Evolutionary conservation across 768 basidiomycete species (phyloP).

Genomic region (Xanthoconium stramineum): DNA sequence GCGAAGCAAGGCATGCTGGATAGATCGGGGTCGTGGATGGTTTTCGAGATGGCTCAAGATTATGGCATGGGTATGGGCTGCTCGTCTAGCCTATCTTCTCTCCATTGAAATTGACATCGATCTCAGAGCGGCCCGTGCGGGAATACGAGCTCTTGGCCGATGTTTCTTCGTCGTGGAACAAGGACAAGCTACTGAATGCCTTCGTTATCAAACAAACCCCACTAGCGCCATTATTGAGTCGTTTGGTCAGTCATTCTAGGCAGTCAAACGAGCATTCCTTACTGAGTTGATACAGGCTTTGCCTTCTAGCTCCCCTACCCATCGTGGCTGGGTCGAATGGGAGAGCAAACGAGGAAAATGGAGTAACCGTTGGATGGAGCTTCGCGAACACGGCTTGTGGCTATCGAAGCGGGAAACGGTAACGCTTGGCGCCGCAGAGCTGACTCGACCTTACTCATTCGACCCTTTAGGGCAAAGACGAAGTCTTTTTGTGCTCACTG

Average conservation of each 20-base stretch:
- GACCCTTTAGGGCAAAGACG: constrained; percentile 71
- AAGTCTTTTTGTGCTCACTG: constrained; percentile 75
- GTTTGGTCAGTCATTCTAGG: constrained; percentile 44
- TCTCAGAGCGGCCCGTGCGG: constrained; percentile 82
- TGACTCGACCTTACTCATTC: constrained; percentile 4
- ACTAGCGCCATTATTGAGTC: constrained; percentile 56
- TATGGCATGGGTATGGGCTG: constrained; percentile 80
- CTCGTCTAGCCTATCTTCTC: not conserved
- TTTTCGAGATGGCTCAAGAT: constrained; percentile 87
- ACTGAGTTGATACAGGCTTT: constrained; percentile 43
- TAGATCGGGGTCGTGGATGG: constrained; percentile 75
- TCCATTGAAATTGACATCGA: constrained; percentile 10
- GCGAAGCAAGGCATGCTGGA: constrained; percentile 65
- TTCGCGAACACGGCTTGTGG: constrained; percentile 84
- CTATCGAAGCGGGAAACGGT: constrained; percentile 89
- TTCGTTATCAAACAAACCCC: constrained; percentile 78
- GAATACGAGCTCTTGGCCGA: constrained; percentile 82
- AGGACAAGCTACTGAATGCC: constrained; percentile 72
- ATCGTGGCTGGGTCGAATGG: constrained; percentile 76
- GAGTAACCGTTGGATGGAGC: constrained; percentile 87
- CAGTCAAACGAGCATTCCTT: constrained; percentile 40
- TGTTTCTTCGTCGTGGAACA: constrained; percentile 85
- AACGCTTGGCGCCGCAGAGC: constrained; percentile 21
- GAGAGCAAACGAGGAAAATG: constrained; percentile 93
- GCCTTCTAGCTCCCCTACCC: constrained; percentile 42